phyloP scores from a whole-genome alignment of 2,329 filamentous ascomycete species.

The Colletotrichum limetticola region DNA sequence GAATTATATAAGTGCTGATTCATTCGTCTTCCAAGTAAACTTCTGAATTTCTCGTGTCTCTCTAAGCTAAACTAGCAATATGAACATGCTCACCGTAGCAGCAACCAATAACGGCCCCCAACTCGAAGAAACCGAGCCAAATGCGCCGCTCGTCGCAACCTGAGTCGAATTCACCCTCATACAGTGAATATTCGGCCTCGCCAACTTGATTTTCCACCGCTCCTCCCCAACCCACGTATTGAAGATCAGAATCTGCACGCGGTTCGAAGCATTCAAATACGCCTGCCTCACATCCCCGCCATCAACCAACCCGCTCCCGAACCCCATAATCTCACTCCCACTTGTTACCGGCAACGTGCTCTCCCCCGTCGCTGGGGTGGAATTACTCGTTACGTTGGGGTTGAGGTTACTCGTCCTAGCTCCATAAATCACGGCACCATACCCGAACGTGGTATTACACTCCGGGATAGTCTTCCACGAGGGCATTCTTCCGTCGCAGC shows the following conservation, averaged over 20 bases:
- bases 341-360: background rate
- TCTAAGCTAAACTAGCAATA: background rate
- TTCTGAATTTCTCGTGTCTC: no score
- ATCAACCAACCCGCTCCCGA: slow-evolving; percentile 11
- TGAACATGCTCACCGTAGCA: background rate
- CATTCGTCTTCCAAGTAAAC: no score
- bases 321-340: background rate
- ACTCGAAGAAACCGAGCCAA: background rate
- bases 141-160: background rate
- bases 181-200: background rate
- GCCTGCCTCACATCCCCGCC: background rate
- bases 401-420: background rate
- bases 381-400: background rate
- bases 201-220: background rate
- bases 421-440: background rate
- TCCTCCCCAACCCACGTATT: background rate
- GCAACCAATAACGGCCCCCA: background rate
- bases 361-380: background rate
- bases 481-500: background rate
- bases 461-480: slow-evolving; percentile 1
- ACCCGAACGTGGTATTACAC: background rate
- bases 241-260: slow-evolving; percentile 19
- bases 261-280: background rate
- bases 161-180: slow-evolving; percentile 5
- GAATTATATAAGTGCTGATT: accelerated